Conservation (phyloP, 1,284 basidiomycete genomes). For the Rhodotorula sp. region DNA sequence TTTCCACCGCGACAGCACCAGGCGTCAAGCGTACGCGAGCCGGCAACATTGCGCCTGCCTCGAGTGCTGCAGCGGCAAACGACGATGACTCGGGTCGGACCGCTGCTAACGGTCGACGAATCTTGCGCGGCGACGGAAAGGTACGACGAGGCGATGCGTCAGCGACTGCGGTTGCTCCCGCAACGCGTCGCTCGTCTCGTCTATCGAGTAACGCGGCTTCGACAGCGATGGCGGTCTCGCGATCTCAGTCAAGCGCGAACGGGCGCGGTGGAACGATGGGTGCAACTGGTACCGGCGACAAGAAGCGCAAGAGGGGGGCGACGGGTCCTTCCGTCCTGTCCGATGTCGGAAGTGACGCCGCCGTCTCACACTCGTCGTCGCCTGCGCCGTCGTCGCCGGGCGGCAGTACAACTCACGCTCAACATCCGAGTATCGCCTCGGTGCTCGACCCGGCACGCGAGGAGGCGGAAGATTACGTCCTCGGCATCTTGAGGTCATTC, state of each 20-base stretch:
- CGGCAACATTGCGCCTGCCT: conserved; percentile 22
- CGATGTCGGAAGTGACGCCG: conserved; percentile 21
- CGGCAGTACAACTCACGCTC: conserved; percentile 61
- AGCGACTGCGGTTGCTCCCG: not conserved
- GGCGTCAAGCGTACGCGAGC: conserved; percentile 37
- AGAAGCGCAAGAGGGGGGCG: conserved; percentile 33
- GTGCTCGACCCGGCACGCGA: conserved; percentile 54
- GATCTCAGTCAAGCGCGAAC: conserved; percentile 13
- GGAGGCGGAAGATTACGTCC: conserved; percentile 68
- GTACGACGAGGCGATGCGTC: not conserved
- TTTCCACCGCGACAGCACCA: conserved; percentile 20
- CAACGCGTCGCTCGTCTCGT: conserved; percentile 27
- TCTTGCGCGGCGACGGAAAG: no score
- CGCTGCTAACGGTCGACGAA: not conserved
- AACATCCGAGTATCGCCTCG: conserved; percentile 49
- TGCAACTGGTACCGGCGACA: conserved; percentile 19
- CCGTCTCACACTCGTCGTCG: conserved; percentile 2
- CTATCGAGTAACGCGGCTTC: conserved; percentile 23
- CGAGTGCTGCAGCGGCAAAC: conserved; percentile 3
- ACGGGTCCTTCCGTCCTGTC: conserved; percentile 30
- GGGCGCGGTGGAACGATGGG: not conserved
- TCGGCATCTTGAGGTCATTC: conserved; percentile 75
- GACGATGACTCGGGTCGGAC: not conserved
- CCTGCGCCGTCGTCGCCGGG: not conserved
- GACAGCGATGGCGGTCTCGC: conserved; percentile 16